Conservation (phyloP, 1,139 yeast genomes). For the Eremothecium cymbalariae region DNA sequence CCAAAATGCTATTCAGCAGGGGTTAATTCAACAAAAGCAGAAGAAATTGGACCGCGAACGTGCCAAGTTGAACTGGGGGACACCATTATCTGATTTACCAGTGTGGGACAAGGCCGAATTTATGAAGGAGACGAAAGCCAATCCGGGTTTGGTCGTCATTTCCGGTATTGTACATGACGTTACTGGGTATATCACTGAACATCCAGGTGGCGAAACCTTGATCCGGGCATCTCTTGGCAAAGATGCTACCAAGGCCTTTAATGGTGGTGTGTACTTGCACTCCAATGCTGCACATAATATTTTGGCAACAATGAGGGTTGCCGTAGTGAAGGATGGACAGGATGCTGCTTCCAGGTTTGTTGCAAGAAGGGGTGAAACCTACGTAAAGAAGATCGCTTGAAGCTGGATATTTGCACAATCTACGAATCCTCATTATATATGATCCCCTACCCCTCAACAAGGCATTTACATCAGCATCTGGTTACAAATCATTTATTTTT, state of each 20-base stretch:
- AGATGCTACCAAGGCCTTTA: constrained; percentile 95
- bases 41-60: constrained; percentile 85
- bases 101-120: constrained; percentile 86
- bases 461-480: too few species aligned
- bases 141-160: constrained; percentile 62
- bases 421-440: too few species aligned
- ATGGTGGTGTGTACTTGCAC: constrained; percentile 95
- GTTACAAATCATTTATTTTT: too few species aligned
- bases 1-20: constrained; percentile 93
- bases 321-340: constrained; percentile 67
- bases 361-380: constrained; percentile 31
- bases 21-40: constrained; percentile 90
- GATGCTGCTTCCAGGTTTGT: constrained; percentile 33
- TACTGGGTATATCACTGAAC: constrained; percentile 74
- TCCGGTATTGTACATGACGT: constrained; percentile 95
- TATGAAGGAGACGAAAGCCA: constrained; percentile 51
- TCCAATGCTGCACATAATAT: constrained; percentile 97
- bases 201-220: constrained; percentile 96
- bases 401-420: too few species aligned
- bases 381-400: constrained; percentile 15
- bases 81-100: constrained; percentile 73
- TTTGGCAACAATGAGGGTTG: constrained; percentile 92
- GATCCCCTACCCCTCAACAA: too few species aligned
- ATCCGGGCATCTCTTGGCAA: constrained; percentile 82
- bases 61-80: constrained; percentile 83